Evolutionary conservation across 1,139 yeast species (phyloP).

Genomic region (Lodderomyces elongisporus): DNA sequence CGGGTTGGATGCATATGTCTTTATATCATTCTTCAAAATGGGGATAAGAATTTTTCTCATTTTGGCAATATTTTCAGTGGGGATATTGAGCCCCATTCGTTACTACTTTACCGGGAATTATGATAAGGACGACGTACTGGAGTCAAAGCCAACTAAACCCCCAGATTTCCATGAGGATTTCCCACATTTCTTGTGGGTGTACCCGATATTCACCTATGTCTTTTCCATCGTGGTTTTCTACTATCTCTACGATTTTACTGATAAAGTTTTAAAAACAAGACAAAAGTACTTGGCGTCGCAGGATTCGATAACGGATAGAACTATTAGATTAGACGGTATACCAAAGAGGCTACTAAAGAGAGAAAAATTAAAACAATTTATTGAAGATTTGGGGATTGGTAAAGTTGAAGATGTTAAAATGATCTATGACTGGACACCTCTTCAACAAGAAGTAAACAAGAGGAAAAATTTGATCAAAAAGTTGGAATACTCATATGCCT

Average conservation of each 20-base stretch:
- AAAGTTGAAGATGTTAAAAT: slow-evolving; percentile 51
- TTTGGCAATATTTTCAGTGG: slow-evolving; percentile 34
- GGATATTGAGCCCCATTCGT: slow-evolving; percentile 39
- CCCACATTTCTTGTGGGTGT: slow-evolving; percentile 58
- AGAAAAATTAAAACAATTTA: slow-evolving; percentile 44
- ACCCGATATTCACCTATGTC: slow-evolving; percentile 79
- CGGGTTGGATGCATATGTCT: slow-evolving; percentile 46
- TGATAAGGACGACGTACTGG: slow-evolving; percentile 32
- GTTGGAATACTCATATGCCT: slow-evolving; percentile 46
- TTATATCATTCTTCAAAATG: slow-evolving; percentile 41
- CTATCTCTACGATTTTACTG: slow-evolving; percentile 63
- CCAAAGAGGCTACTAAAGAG: slow-evolving; percentile 42
- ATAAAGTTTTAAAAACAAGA: slow-evolving; percentile 65
- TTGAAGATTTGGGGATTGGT: slow-evolving; percentile 61
- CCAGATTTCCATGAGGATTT: slow-evolving; percentile 24
- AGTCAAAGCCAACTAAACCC: slow-evolving; percentile 9
- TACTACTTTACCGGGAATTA: slow-evolving; percentile 44
- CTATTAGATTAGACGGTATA: slow-evolving; percentile 86
- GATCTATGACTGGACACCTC: slow-evolving; percentile 51
- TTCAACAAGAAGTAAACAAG: slow-evolving; percentile 36
- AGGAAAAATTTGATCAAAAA: slow-evolving; percentile 29
- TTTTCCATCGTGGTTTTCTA: slow-evolving; percentile 69
- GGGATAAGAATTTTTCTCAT: slow-evolving; percentile 37
- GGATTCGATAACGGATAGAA: slow-evolving; percentile 87
- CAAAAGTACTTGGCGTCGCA: slow-evolving; percentile 84